phyloP scores from a whole-genome alignment of 176 grass and related monocot species.

The Lolium multiflorum region DNA sequence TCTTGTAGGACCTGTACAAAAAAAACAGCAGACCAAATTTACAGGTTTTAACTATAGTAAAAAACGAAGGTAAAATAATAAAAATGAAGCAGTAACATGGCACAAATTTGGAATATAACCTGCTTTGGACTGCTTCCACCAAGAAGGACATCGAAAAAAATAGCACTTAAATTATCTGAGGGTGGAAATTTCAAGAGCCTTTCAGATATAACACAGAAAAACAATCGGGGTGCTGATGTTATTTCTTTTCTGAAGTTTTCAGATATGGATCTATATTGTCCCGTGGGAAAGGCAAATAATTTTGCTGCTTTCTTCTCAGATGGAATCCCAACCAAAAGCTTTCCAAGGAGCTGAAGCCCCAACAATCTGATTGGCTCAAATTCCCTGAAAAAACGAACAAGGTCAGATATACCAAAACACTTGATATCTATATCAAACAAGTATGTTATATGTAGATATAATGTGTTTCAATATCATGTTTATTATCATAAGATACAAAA shows the following conservation, averaged over 20 bases:
- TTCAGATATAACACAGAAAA: constrained; percentile 72
- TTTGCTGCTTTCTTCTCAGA: constrained; percentile 69
- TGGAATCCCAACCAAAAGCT: constrained; percentile 70
- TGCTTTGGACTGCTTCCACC: constrained; percentile 79
- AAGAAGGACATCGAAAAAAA: constrained; percentile 80
- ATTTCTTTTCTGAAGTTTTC: constrained; percentile 60
- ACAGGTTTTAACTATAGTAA: background rate
- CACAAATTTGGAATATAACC: constrained; percentile 39
- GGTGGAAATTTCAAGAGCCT: constrained; percentile 69
- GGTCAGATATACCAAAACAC: constrained; percentile 31
- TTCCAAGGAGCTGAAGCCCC: constrained; percentile 77
- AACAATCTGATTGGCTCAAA: constrained; percentile 70
- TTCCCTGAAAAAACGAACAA: constrained; percentile 58
- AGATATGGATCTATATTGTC: constrained; percentile 54
- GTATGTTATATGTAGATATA: constrained; percentile 25
- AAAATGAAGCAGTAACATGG: background rate
- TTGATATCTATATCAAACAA: constrained; percentile 28
- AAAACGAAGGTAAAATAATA: background rate
- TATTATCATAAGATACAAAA: constrained; percentile 29
- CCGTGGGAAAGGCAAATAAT: constrained; percentile 62
- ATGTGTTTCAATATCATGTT: background rate
- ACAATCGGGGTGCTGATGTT: constrained; percentile 43
- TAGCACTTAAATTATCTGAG: constrained; percentile 66
- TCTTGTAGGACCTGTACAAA: constrained; percentile 66
- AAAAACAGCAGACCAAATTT: constrained; percentile 27